These are phyloP conservation scores for Gracilariopsis chorda DNA, from an alignment of 23 red algal species.

Conservation along the genomic window DNA sequence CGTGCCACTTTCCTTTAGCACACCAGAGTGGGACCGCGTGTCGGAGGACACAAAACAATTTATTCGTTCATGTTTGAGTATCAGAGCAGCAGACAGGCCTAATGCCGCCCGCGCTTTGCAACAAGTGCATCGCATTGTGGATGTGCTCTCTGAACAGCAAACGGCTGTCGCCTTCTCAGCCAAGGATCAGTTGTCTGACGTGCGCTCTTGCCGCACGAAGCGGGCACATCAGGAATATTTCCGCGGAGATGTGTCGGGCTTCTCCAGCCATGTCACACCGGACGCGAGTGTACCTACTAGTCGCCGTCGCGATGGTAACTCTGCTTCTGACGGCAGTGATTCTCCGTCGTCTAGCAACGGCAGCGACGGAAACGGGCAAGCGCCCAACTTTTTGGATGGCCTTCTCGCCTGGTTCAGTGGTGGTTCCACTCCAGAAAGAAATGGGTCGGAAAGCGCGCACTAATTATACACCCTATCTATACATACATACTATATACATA, in stretches of 20 bases:
- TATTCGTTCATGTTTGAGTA: neutral
- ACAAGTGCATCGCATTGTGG: neutral
- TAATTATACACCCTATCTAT: neutral
- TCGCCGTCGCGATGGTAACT: neutral
- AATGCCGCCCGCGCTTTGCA: conserved; percentile 1
- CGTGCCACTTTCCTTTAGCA: conserved; percentile 6
- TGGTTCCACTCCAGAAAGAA: neutral
- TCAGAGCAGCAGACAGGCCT: conserved; percentile 16
- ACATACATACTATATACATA: neutral
- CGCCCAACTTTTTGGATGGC: conserved; percentile 43
- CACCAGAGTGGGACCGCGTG: conserved; percentile 35
- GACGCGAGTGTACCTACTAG: neutral
- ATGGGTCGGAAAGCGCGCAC: neutral
- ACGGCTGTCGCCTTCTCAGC: neutral
- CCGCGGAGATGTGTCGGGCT: neutral
- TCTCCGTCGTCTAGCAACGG: neutral
- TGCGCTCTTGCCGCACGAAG: neutral
- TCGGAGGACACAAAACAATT: conserved; percentile 30
- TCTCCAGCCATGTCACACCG: conserved; percentile 37
- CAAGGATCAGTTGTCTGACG: neutral
- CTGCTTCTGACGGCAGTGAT: neutral
- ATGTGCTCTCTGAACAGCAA: neutral
- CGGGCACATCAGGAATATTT: neutral
- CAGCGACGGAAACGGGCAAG: conserved; percentile 1
- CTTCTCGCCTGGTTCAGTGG: conserved; percentile 50